Conservation (phyloP, 345 rosid species). For the Aegle marmelos region DNA sequence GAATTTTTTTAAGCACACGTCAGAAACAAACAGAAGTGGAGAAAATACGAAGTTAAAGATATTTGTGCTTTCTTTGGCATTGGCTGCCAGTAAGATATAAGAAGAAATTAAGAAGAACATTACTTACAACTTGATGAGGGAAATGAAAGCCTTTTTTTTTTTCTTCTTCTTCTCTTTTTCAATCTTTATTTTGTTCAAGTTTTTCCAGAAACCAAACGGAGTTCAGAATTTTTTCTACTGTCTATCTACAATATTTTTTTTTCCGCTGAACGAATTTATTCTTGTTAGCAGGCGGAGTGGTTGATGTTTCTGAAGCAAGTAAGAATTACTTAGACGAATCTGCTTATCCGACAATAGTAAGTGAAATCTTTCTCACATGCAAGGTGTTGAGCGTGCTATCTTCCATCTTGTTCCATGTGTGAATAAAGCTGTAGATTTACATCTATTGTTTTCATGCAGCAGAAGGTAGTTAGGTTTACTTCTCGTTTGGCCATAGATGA, state of each 20-base stretch:
- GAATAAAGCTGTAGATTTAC: not conserved
- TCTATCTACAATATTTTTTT: constrained; percentile 1
- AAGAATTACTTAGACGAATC: constrained; percentile 52
- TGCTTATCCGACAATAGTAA: constrained; percentile 62
- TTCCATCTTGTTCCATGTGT: not conserved
- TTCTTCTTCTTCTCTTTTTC: not conserved
- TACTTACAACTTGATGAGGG: not conserved
- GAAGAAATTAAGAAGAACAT: not conserved
- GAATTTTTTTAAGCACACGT: not conserved
- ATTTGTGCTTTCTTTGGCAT: not conserved
- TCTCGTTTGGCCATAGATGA: not conserved
- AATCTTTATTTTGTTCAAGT: not conserved
- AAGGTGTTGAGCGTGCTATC: not conserved
- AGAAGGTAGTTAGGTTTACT: not conserved
- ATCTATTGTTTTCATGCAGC: constrained; percentile 7
- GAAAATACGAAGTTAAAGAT: not conserved
- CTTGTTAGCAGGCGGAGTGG: constrained; percentile 58
- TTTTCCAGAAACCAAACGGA: not conserved
- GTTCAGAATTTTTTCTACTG: not conserved
- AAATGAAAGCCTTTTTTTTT: not conserved
- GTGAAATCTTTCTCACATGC: not conserved
- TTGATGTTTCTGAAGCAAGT: constrained; percentile 64
- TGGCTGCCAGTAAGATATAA: not conserved
- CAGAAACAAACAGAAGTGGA: not conserved
- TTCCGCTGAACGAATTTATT: not conserved